Evolutionary conservation across 2,329 filamentous ascomycete species (phyloP), one percentile per base, ranked within the genome.

Genomic region (Torrubiella hemipterigena): DNA sequence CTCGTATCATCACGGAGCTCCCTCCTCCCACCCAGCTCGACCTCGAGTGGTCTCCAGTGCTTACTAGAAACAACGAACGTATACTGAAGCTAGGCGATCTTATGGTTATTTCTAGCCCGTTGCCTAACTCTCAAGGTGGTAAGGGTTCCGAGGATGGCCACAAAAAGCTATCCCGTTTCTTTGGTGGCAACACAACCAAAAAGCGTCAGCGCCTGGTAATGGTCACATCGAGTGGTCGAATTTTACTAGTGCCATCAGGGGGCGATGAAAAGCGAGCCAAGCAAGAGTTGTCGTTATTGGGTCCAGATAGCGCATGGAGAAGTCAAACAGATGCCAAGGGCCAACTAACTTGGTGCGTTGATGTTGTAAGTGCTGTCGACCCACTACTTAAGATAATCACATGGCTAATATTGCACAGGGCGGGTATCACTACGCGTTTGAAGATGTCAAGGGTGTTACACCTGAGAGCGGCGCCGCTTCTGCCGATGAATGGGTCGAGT

Each of bases 251-350:
- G 10, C 83, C 91, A 5, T 80, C 87, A 16, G 87, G 89, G 6
- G 91, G 89, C 1, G 91, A 94, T 41, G 89, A 96, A 51, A 98
- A 98, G 61, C 87, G 91, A 54, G 73, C 85, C 15, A 98, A 98
- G 53, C 72, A 84, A 46, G 91, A 98, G 44, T 74, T 98, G 21
- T 84, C 83, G n/a, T 65, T 98, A 17, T 61, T 93, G 14, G 68
- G 70, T 3, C 63, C 79, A 3, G 86, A 84, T 32, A 84, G 77
- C 43, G 64, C 72, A 17, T 96, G 84, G 77, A 80, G 73, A 50
- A 85, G 69, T 31, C 83, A 82, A 43, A 71, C 78, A 27, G 91
- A 94, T 54, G 67, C 75, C n/a, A 95, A 93, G 55, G 87, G 86
- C 17, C 71, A 89, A 57, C 79, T 77, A 17, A 77, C 82, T 36